Base-by-base conservation (phyloP, 345 rosid species). In the Kernera saxatilis region DNA sequence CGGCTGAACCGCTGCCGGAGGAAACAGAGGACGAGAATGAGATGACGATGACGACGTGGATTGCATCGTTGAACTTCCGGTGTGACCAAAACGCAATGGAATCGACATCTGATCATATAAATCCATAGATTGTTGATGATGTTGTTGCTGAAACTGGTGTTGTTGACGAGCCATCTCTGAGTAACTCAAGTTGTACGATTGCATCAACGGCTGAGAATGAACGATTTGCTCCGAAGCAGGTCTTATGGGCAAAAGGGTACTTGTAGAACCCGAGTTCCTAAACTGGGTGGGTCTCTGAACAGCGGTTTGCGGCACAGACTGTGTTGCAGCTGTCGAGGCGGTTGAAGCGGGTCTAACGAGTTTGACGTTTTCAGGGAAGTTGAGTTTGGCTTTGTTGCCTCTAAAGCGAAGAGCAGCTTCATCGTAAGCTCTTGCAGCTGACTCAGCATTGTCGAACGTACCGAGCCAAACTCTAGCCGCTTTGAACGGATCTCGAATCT, bases 391-490 rank as follows among this genome's bases (percentile, higher is more conserved):
- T 71, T 88, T 90, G 84, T 78, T 93, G 60, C 98, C 98, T 66
- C 98, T 77, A 72, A 88, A 93, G 2, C 82, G 71, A 61, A 90
- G 86, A 10, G 98, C 96, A 3, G 98, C 97, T 70, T 80, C 88
- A 27, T 90, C 98, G 25, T 93, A 93, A 14, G 98, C 98, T 56
- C 80, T 83, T 17, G 98, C 98, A 11, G 97, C 97, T 2, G 86
- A 89, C 55, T 88, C 98, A 0, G 98, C 93, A 0, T 92, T 90
- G 32, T 90, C 92, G 25, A 92, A 92, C 18, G 98, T 92, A 29
- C 98, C 98, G 1, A 92, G 67, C 98, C 98, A 92, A 44, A 92
- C 98, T 65, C 98, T 80, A 48, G 93, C 86, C 0, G 98, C 98
- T 69, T 84, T 92, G 67, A 92, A 73, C 0, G 98, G 98, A 64